phyloP scores from a whole-genome alignment of 805 yeast genomes.

The Metschnikowia continentalis region DNA sequence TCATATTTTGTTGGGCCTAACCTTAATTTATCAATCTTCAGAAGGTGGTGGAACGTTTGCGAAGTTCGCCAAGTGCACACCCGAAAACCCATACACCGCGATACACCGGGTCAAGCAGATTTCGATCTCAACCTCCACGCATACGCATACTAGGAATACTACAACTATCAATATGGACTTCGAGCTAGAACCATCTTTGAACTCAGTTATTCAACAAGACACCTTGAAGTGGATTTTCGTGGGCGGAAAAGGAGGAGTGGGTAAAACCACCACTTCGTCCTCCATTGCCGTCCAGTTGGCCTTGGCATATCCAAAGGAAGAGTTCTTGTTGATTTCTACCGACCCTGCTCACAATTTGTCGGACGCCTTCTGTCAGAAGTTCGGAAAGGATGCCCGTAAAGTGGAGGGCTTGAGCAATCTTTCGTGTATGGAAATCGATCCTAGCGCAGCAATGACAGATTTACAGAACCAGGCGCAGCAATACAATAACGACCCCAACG shows the following conservation, averaged over 20 bases:
- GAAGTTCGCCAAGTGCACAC: constrained; percentile 2
- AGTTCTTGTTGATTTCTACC: constrained; percentile 85
- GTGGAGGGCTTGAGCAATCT: constrained; percentile 87
- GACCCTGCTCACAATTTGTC: constrained; percentile 98
- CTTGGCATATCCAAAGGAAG: constrained; percentile 68
- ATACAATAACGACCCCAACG: constrained; percentile 51
- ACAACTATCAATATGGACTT: constrained; percentile 41
- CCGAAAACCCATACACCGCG: background rate
- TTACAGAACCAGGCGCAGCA: constrained; percentile 59
- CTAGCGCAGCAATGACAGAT: constrained; percentile 89
- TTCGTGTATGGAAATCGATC: constrained; percentile 98
- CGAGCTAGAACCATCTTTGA: constrained; percentile 67
- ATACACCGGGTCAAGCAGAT: background rate
- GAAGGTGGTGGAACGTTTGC: constrained; percentile 4
- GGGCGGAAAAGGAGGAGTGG: constrained; percentile 99
- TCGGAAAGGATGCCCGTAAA: constrained; percentile 92
- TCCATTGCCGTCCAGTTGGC: constrained; percentile 95
- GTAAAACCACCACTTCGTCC: constrained; percentile 96
- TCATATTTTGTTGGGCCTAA: no score
- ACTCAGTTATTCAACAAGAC: constrained; percentile 58
- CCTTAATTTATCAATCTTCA: background rate
- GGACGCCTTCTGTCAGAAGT: constrained; percentile 97
- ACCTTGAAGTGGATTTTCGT: constrained; percentile 93
- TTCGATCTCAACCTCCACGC: background rate
- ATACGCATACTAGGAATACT: background rate